Base-by-base conservation (phyloP, 345 rosid genomes). In the Camelina neglecta region DNA sequence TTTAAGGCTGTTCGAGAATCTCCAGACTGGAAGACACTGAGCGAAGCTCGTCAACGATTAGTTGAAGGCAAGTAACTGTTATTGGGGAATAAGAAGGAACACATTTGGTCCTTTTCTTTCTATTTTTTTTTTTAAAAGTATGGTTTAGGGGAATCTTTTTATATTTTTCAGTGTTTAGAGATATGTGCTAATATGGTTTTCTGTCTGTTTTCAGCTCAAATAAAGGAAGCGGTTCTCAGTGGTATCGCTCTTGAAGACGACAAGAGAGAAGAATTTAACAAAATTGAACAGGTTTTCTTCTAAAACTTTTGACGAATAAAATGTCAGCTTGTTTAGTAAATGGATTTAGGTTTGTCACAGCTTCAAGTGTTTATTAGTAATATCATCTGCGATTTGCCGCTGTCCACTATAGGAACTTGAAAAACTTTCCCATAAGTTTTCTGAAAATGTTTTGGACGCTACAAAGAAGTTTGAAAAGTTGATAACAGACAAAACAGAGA, bases 201-300 rank as follows among this genome's bases (percentile, higher is more conserved):
- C 69, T 67, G 24, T 81, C 60, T 54, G 15, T 79, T 66, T 74
- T 48, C 95, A 90, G 97, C 81, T 26, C 87, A 85, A 85, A 84
- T 92, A 62, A 92, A 89, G 91, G 92, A 92, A 73, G 98, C 97
- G 23, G 85, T 92, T 83, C 98, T 94, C 24, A 85, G 65, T 67
- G 98, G 98, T 85, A 93, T 94, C 74, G 85, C 96, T 74, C 91
- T 94, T 72, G 93, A 90, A 75, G 98, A 90, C 60, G 91, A 82
- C 59, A 84, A 94, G 85, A 85, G 93, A 75, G 97, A 92, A 44
- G 86, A 90, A 69, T 94, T 89, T 72, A 94, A 94, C 88, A 87
- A 89, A 84, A 87, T 94, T 81, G 92, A 94, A 80, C 98, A 94
- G 98, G 98, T 92, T 42, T 60, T 72, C 50, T 50, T 51, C 35